Percentiles rank a stretch among this genome's conserved stretches.
Evolutionary conservation across 2,329 filamentous ascomycete species (phyloP).

Genomic region (Grosmannia serpens): DNA sequence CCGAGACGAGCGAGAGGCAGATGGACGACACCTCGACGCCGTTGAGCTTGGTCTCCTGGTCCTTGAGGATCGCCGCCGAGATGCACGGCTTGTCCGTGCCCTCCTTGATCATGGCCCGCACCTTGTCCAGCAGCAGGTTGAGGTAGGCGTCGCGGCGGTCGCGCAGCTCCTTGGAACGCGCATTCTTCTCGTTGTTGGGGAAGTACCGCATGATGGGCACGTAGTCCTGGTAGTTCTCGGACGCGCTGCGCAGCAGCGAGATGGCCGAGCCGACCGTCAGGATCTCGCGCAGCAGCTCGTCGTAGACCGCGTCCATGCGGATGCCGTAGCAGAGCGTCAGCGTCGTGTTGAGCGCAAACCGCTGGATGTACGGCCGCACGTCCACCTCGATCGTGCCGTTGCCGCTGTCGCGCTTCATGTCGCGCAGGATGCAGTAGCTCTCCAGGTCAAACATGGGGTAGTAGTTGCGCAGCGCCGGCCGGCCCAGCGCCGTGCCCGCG

Average conservation of each 20-base stretch:
- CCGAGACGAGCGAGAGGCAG: conserved; percentile 64
- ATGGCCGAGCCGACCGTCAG: conserved; percentile 64
- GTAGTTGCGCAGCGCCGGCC: conserved; percentile 57
- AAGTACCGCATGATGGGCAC: conserved; percentile 46
- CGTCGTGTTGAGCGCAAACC: conserved; percentile 66
- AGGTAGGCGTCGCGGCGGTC: conserved; percentile 34
- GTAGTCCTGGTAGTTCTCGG: conserved; percentile 62
- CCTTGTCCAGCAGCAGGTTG: conserved; percentile 51
- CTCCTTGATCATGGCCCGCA: conserved; percentile 17
- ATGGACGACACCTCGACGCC: conserved; percentile 57
- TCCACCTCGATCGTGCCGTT: conserved; percentile 42
- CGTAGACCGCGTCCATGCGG: conserved; percentile 42
- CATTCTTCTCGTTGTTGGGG: conserved; percentile 36
- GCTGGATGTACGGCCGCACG: conserved; percentile 61
- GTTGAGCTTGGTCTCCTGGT: conserved; percentile 14
- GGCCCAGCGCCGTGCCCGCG: conserved; percentile 66
- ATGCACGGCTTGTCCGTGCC: conserved; percentile 18
- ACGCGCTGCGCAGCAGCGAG: conserved; percentile 58
- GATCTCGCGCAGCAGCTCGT: conserved; percentile 59
- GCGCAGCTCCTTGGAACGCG: conserved; percentile 43
- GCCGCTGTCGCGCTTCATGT: conserved; percentile 52
- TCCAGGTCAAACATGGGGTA: conserved; percentile 77
- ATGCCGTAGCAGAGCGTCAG: conserved; percentile 71
- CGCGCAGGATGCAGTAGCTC: conserved; percentile 57
- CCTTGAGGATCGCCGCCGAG: conserved; percentile 17